A percentile compares a stretch with the other conserved stretches of the same genome.
phyloP scores from a whole-genome alignment of 305 asterid genomes.

The Galium porrigens region DNA sequence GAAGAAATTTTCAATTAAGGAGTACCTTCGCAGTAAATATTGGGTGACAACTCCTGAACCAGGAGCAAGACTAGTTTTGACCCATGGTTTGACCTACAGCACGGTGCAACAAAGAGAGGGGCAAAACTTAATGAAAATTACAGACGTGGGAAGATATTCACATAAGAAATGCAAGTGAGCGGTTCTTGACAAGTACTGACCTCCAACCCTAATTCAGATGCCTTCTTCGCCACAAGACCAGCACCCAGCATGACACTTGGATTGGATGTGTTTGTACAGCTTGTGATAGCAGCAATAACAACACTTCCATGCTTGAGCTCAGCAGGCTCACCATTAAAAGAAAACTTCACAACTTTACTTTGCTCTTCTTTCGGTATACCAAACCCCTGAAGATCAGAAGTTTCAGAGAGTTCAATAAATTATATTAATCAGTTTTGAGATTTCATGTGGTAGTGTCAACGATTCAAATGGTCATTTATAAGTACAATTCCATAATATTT shows the following conservation, averaged over 20 bases:
- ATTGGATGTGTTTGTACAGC: slow-evolving; percentile 78
- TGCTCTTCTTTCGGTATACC: slow-evolving; percentile 64
- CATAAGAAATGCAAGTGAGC: not conserved
- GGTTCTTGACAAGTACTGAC: slow-evolving; percentile 28
- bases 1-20: not conserved
- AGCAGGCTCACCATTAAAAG: slow-evolving; percentile 49
- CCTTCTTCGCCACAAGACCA: slow-evolving; percentile 79
- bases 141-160: slow-evolving; percentile 23
- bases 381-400: slow-evolving; percentile 40
- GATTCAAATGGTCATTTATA: not conserved
- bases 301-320: slow-evolving; percentile 75
- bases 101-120: slow-evolving; percentile 7
- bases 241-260: slow-evolving; percentile 94
- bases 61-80: slow-evolving; percentile 77
- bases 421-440: not conserved
- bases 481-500: not conserved
- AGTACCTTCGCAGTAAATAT: slow-evolving; percentile 60
- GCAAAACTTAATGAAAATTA: not conserved
- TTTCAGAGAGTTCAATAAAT: not conserved
- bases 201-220: slow-evolving; percentile 70
- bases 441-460: not conserved
- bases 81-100: slow-evolving; percentile 74
- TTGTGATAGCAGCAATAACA: slow-evolving; percentile 75
- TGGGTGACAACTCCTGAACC: slow-evolving; percentile 78
- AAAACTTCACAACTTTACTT: slow-evolving; percentile 48